phyloP scores from a whole-genome alignment of 2,329 filamentous ascomycete species.

The Coniochaeta ligniaria region DNA sequence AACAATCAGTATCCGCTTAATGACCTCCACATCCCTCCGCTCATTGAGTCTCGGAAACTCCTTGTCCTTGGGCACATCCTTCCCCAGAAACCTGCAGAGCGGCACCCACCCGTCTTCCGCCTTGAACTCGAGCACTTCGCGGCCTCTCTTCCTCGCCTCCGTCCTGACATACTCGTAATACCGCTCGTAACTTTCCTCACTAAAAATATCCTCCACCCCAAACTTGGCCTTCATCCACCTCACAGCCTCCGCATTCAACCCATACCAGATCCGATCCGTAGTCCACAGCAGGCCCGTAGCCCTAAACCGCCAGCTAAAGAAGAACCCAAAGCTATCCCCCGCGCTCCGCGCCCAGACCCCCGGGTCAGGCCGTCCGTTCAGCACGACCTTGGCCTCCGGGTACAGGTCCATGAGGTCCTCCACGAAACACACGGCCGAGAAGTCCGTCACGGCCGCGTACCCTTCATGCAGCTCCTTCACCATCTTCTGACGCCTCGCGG shows the following conservation, averaged over 20 bases:
- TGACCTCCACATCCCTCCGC: background rate
- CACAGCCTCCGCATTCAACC: background rate
- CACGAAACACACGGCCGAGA: slow-evolving; percentile 20
- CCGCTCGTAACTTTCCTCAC: background rate
- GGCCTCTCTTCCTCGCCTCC: background rate
- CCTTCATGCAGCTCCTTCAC: slow-evolving; percentile 15
- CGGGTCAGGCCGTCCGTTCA: background rate
- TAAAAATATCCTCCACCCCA: background rate
- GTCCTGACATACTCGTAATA: background rate
- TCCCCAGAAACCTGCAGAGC: background rate
- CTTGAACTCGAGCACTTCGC: background rate
- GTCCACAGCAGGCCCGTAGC: background rate
- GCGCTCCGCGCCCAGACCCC: background rate
- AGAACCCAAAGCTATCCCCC: background rate
- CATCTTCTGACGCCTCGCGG: slow-evolving; percentile 17
- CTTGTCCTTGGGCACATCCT: background rate
- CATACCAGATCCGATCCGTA: background rate
- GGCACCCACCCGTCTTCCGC: background rate
- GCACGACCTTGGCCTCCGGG: background rate
- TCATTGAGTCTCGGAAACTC: background rate
- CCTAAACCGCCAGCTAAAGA: background rate
- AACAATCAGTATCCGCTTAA: background rate
- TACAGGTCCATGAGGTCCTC: slow-evolving; percentile 31
- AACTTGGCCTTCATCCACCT: background rate
- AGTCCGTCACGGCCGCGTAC: too few relatives aligned